phyloP scores from a whole-genome alignment of 345 rosid species.

The Moricandia moricandioides region DNA sequence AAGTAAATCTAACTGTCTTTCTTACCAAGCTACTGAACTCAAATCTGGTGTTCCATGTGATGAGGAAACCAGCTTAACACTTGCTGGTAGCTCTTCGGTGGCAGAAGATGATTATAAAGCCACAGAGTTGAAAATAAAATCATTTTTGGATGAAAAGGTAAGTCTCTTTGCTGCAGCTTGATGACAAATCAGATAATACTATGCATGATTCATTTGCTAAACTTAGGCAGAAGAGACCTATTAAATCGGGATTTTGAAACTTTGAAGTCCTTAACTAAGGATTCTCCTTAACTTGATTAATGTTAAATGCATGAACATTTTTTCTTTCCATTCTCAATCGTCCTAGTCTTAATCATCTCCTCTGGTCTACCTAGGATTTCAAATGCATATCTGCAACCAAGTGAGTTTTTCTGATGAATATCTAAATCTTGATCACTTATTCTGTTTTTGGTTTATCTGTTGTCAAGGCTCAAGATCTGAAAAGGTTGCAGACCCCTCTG shows the following conservation, averaged over 20 bases:
- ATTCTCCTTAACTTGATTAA: background rate
- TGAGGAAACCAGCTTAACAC: slow-evolving; percentile 44
- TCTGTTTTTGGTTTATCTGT: background rate
- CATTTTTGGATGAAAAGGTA: slow-evolving; percentile 90
- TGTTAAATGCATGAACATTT: background rate
- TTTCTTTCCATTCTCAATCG: background rate
- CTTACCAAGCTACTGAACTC: slow-evolving; percentile 36
- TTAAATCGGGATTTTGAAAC: too few species aligned
- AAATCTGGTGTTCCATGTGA: slow-evolving; percentile 39
- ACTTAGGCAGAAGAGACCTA: background rate
- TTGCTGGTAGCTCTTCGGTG: slow-evolving; percentile 43
- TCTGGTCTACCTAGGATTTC: background rate
- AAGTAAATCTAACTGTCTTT: slow-evolving; percentile 41
- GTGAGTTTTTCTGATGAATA: slow-evolving; percentile 6
- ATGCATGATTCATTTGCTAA: slow-evolving; percentile 4
- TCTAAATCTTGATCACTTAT: background rate
- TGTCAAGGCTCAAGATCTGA: slow-evolving; percentile 73
- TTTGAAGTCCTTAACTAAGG: too few species aligned
- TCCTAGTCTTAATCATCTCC: background rate
- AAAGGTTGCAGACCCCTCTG: slow-evolving; percentile 76
- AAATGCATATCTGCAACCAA: background rate
- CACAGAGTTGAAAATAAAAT: slow-evolving; percentile 82
- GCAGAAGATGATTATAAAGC: slow-evolving; percentile 78
- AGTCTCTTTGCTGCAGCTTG: background rate
- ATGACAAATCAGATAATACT: slow-evolving; percentile 12